phyloP scores from a whole-genome alignment of 208 protist species.

The Leishmania tropica region DNA sequence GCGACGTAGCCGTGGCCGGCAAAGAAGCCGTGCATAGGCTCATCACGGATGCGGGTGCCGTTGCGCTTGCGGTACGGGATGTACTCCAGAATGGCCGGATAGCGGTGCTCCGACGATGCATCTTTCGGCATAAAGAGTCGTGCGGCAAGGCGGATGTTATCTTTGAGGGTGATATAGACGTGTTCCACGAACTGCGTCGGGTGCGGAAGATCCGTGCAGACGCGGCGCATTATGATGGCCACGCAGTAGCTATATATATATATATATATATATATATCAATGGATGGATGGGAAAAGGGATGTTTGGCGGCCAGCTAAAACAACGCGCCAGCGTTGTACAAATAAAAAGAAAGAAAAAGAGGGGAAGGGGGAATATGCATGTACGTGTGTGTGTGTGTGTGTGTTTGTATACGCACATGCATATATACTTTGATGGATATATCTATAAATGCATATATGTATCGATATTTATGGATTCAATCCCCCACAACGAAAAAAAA shows the following conservation, averaged over 20 bases:
- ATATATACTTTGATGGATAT: no score
- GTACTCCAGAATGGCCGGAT: constrained; percentile 66
- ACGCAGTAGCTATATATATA: not conserved
- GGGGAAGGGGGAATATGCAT: not conserved
- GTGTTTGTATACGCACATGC: no score
- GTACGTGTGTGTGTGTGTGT: no score
- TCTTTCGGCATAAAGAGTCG: constrained; percentile 57
- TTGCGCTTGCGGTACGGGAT: constrained; percentile 74
- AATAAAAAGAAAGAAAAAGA: not conserved
- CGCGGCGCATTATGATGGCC: not conserved
- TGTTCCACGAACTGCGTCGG: constrained; percentile 46
- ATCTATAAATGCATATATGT: no score
- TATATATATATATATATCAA: not conserved
- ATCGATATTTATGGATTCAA: no score
- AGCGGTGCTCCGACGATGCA: constrained; percentile 20
- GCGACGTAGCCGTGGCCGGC: constrained; percentile 54
- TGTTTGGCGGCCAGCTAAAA: not conserved
- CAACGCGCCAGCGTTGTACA: not conserved
- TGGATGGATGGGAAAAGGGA: not conserved
- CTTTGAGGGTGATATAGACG: constrained; percentile 48
- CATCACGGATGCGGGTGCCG: constrained; percentile 58
- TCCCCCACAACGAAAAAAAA: no score
- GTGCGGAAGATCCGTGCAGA: constrained; percentile 28
- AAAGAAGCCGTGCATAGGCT: constrained; percentile 77
- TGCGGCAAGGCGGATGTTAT: constrained; percentile 46